These are phyloP conservation scores for Xylariaceae sp. DNA, from an alignment of 2,329 filamentous ascomycete species.

Conservation along the genomic window DNA sequence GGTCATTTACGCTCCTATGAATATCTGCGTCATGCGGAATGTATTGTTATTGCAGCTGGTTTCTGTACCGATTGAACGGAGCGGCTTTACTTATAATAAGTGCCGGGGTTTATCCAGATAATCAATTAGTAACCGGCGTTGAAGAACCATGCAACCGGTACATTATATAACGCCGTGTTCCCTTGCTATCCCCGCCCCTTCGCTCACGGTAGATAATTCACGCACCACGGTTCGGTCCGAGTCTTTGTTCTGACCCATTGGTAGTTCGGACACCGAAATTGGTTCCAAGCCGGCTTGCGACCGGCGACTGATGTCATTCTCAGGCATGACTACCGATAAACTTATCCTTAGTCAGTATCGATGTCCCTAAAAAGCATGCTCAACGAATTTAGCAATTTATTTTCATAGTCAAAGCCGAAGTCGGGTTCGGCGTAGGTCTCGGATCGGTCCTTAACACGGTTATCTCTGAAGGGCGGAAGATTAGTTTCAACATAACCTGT, in stretches of 20 bases:
- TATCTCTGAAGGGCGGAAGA: not conserved
- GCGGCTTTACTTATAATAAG: conserved; percentile 9
- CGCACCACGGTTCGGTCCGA: conserved; percentile 1
- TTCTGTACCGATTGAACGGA: no score
- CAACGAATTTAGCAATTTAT: not conserved
- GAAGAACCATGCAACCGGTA: no score
- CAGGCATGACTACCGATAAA: not conserved
- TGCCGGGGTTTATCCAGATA: not conserved
- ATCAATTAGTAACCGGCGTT: not conserved
- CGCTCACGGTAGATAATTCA: not conserved
- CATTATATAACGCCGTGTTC: not conserved
- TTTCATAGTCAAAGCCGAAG: not conserved
- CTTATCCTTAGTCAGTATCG: not conserved
- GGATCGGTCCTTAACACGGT: not conserved
- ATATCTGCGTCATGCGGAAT: not conserved
- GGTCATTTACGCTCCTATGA: not conserved
- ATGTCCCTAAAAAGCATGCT: not conserved
- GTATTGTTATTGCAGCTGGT: no score
- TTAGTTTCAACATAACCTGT: not conserved
- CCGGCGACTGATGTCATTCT: not conserved
- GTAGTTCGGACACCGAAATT: conserved; percentile 6
- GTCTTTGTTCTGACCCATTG: not conserved
- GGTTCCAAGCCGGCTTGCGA: not conserved
- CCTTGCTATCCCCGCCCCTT: conserved; percentile 10
- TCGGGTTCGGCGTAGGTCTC: not conserved